Evolutionary conservation across 768 basidiomycete genomes (phyloP), one percentile per base, ranked within the genome.

Genomic region (Lactarius tabidus): DNA sequence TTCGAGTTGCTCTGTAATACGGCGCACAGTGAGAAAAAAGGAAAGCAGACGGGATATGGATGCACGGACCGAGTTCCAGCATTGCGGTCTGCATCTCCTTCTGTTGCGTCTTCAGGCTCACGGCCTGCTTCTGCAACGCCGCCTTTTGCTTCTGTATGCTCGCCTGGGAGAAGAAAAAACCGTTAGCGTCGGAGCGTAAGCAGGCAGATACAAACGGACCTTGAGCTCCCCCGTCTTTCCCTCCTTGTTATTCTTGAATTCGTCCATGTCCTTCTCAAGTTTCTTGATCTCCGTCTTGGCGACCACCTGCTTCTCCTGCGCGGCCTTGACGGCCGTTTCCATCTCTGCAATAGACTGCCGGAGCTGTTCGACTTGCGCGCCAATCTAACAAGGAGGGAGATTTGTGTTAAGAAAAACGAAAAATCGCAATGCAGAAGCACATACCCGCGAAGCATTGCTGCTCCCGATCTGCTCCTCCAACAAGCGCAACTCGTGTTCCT

Each of bases 201-300:
- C 2, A 26, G 29, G 20, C 43, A 45, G 12, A 23, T 6, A 58
- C 6, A 12, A 41, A 26, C 1, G 54, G 63, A 91, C 95, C 81
- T 95, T 97, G 68, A 98, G 84, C 74, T 98, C 91, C 20, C 89
- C 90, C 61, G 93, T 90, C 77, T 98, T 98, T 55, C 94, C 93
- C 58, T 98, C 97, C 75, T 97, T 97, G 79, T 99, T 95, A 77
- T 95, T 90, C 80, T 97, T 95, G 81, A 99, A 98, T 79, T 98
- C 97, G 61, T 85, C 85, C 94, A 99, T 98, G 74, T 99, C 97
- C 71, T 89, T 89, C 77, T 98, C 93, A 28, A 98, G 85, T 71
- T 89, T 91, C 77, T 87, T 87, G 74, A 85, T 84, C 65, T 98
- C 95, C 0, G 81, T 86, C 57, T 87, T 79, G 0, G 93, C 92